Percentiles rank a stretch among this genome's conserved stretches.
These are phyloP conservation scores for Bacidia gigantensis DNA, from an alignment of 495 filamentous ascomycete species.

Conservation along the genomic window DNA sequence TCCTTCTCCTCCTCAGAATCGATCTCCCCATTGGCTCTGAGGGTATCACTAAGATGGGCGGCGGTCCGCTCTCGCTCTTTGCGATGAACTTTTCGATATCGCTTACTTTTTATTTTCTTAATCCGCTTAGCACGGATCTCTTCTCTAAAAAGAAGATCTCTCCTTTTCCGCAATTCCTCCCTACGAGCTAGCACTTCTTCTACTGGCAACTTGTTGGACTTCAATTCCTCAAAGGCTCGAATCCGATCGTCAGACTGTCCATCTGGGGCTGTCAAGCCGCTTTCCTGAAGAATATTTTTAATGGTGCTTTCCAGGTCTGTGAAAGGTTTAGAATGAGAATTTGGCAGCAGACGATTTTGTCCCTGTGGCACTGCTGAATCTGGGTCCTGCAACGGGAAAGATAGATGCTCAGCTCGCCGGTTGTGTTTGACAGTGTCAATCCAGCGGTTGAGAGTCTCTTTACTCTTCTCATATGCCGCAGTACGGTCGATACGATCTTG, in stretches of 20 bases:
- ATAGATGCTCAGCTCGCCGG: slow-evolving; percentile 76
- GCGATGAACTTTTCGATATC: slow-evolving; percentile 80
- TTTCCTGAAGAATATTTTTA: slow-evolving; percentile 74
- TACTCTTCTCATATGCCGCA: slow-evolving; percentile 81
- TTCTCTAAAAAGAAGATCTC: slow-evolving; percentile 85
- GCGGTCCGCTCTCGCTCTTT: slow-evolving; percentile 66
- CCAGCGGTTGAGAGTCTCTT: slow-evolving; percentile 81
- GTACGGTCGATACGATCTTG: slow-evolving; percentile 76
- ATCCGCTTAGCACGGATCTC: slow-evolving; percentile 78
- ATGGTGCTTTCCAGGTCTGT: slow-evolving; percentile 78
- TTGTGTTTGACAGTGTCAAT: slow-evolving; percentile 89
- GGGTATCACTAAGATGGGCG: slow-evolving; percentile 53
- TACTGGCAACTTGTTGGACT: slow-evolving; percentile 48
- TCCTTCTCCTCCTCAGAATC: slow-evolving; percentile 67
- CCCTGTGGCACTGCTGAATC: slow-evolving; percentile 33
- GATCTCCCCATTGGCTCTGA: slow-evolving; percentile 54
- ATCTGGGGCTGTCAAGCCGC: slow-evolving; percentile 49
- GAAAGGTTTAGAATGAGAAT: slow-evolving; percentile 42
- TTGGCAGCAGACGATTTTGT: slow-evolving; percentile 39
- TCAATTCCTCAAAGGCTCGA: slow-evolving; percentile 54
- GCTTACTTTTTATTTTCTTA: slow-evolving; percentile 96
- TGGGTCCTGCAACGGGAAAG: slow-evolving; percentile 77
- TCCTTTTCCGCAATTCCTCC: slow-evolving; percentile 60
- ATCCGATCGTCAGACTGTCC: slow-evolving; percentile 52
- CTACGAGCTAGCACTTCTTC: slow-evolving; percentile 61